These are phyloP conservation scores for Balamuthia mandrillaris DNA, from an alignment of 208 protist species.

Conservation along the genomic window DNA sequence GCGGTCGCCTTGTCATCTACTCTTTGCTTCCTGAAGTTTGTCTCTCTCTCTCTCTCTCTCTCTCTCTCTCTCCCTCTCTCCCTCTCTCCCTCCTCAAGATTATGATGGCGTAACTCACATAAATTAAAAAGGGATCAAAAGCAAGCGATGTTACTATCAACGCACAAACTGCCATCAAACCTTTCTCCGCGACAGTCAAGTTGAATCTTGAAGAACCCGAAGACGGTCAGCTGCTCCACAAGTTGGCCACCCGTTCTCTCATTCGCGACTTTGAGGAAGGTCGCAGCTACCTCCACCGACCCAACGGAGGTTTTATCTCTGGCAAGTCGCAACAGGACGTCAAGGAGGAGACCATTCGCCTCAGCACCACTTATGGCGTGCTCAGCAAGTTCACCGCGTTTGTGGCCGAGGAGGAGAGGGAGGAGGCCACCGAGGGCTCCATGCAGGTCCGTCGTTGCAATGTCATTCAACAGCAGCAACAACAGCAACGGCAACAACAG, in stretches of 20 bases:
- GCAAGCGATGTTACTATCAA: too few species aligned
- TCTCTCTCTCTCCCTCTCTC: too few species aligned
- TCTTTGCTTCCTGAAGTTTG: too few species aligned
- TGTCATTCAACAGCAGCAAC: too few species aligned
- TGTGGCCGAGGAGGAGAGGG: not conserved
- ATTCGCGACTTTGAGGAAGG: not conserved
- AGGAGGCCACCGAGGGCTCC: not conserved
- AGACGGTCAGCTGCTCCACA: not conserved
- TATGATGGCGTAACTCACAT: too few species aligned
- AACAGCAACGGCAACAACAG: too few species aligned
- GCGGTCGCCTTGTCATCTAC: constrained; percentile 16
- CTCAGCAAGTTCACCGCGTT: constrained; percentile 40
- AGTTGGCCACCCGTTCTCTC: not conserved
- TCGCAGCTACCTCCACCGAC: constrained; percentile 6
- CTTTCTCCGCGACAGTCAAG: not conserved
- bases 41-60: too few species aligned
- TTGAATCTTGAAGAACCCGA: not conserved
- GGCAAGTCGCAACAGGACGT: not conserved
- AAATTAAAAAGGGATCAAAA: too few species aligned
- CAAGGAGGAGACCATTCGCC: not conserved
- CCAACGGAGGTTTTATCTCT: too few species aligned
- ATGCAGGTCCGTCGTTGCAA: not conserved
- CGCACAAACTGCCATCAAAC: too few species aligned
- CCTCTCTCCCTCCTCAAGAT: too few species aligned
- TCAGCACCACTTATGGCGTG: constrained; percentile 10